Base-by-base conservation (phyloP, 176 grass and related monocot genomes). In the Chloris gayana region DNA sequence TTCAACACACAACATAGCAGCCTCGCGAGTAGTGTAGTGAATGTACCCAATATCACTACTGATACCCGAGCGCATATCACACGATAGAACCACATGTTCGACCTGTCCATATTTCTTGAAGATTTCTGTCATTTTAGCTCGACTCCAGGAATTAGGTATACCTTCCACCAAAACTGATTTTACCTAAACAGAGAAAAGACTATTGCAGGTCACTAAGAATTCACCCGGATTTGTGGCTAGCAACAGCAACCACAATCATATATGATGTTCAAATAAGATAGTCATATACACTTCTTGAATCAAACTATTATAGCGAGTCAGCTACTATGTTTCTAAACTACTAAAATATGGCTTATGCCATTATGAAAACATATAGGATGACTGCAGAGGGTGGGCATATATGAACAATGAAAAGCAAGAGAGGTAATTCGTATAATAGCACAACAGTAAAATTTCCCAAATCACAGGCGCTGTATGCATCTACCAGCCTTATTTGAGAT, bases 161-260 rank as follows among this genome's bases (percentile, higher is more conserved):
- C 84, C 84, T 72, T 95, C 93, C 35, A 92, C 89, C 92, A 84
- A 92, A 65, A 90, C 72, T 51, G 87, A 83, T 80, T 92, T 92
- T 62, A 92, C 93, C 93, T 92, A 87, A 67, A 92, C 46, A 11
- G 57, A 88, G 54, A 14, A 72, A 89, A 88, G 57, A 56, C 35
- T 37, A 33, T 39, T 80, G 39, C 39, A 66, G 45, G 33, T 60
- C 78, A 78, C 54, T 78, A 13, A 22, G 50, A 73, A 2, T 47
- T 49, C 7, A 29, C n/a, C 3, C 3, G 27, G 21, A 82, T 45
- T 63, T 6, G 26, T 63, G 26, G n/a, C 56, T 82, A 14, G 19
- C 4, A 24, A 69, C 18, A 44, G 50, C 42, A 81, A 71, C 17
- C 14, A 33, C 14, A 54, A 42, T 56, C 47, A 69, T 41, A 22